Evolutionary conservation across 2,329 filamentous ascomycete genomes (phyloP), one percentile per base, ranked within the genome.

Genomic region (Phialophora chinensis): DNA sequence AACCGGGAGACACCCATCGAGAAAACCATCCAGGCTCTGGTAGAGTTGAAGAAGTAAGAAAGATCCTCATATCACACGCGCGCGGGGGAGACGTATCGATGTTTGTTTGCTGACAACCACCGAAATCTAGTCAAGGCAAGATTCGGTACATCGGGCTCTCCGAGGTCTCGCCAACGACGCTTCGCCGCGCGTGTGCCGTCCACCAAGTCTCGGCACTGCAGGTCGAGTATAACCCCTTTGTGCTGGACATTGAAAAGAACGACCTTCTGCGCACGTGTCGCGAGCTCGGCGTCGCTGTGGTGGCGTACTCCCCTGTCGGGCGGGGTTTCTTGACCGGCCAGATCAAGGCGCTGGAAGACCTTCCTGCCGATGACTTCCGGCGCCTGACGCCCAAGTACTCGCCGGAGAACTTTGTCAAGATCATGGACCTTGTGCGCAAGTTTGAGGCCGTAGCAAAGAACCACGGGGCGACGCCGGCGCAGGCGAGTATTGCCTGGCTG

Each of bases 231-330:
- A 80, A 77, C 4, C 79, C 81, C 1, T 84, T 81, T 71, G 75
- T 76, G 2, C 72, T 79, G 12, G 81, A 83, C 62, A 83, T 84
- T 62, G 83, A 85, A 52, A 68, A 42, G 55, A 60, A 75, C 80
- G 69, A 80, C 47, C 73, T 84, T 5, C 72, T 83, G 10, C 73
- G 74, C 8, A 79, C 82, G 0, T 80, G 80, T 61, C 61, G 62
- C 23, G 83, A 93, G 74, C 77, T 90, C 54, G 79, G 82, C 55
- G 92, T 94, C 66, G 88, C 90, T 0, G 79, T 93, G 56, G 78
- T 92, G 42, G 90, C 89, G 0, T 93, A 92, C 78, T 89, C 88
- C 53, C 91, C 91, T 0, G 81, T 93, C 0, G 88, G 90, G 4
- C 80, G 85, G 29, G 84, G 84, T 1, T 73, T 88, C 78, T 75